Evolutionary conservation across 23 red algal species (phyloP), one percentile per base, ranked within the genome.

Genomic region (Gracilaria caudata): DNA sequence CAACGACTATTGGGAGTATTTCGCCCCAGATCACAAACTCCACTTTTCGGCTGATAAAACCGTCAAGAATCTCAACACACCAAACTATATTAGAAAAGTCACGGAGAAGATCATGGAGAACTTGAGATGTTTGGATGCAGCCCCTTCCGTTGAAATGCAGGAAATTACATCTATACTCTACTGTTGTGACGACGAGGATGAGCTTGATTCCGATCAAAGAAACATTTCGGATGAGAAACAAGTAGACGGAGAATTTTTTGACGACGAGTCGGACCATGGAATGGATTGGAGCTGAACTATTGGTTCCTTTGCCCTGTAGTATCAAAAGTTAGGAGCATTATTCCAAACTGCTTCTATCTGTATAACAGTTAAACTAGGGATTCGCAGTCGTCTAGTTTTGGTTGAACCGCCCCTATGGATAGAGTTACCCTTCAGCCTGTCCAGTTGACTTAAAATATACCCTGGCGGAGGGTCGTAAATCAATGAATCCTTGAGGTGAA

Each of bases 1-100:
- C n/a, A 93, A 93, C 21, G 90, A 93, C 72, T 86, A 93, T 64
- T 93, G 80, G 79, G 77, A 93, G 33, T 93, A 93, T 30, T 92
- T 79, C 36, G 89, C 68, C 8, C 89, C 89, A 0, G 53, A 77
- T 16, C 78, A 92, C 49, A 83, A 81, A 28, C 79, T 92, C 3
- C 89, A 84, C 20, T 85, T 80, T 34, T 80, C 68, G 25, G 55
- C 64, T 34, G 34, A 78, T 20, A 79, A 78, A 47, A 26, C 56
- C 17, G 74, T 72, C 70, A 75, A 75, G 32, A 63, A 92, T 32
- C 63, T 45, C 3, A 92, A 92, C 56, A 61, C 63, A 35, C 76
- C 49, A 7, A 51, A 32, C 29, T 92, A 92, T 44, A 29, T 92
- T 30, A 68, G 83, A 33, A 92, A 64, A 30, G 59, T 92, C 44